Conservation (phyloP, 441 rosid genomes). For the Aleurites moluccanus region DNA sequence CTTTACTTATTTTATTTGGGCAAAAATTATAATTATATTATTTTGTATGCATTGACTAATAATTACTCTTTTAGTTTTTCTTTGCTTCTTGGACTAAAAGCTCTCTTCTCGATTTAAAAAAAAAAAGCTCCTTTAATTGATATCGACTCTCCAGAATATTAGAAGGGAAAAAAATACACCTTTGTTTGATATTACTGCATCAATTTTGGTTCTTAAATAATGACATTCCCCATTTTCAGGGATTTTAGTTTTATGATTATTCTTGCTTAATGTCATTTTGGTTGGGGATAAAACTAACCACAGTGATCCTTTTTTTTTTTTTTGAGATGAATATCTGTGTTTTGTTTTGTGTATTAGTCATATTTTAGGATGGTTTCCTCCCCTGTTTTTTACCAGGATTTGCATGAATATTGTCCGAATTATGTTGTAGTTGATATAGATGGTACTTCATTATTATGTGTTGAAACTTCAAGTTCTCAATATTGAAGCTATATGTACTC, state of each 20-base stretch:
- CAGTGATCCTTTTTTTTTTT: not conserved
- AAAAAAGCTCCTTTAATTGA: not conserved
- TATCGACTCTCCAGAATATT: not conserved
- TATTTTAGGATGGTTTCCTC: not conserved
- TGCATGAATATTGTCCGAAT: not conserved
- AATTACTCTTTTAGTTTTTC: not conserved
- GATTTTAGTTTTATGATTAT: not conserved
- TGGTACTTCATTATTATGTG: not conserved
- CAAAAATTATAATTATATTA: not conserved
- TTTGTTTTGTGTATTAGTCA: not conserved
- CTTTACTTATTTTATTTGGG: slow-evolving; percentile 18
- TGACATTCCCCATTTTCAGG: not conserved
- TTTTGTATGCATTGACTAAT: not conserved
- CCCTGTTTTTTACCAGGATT: not conserved
- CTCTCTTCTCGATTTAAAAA: too few relatives aligned
- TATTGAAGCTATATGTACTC: slow-evolving; percentile 1
- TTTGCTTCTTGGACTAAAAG: too few relatives aligned
- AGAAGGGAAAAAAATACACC: not conserved
- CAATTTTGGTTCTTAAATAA: not conserved
- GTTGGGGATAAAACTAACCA: not conserved
- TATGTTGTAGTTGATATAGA: not conserved
- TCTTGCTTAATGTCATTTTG: not conserved
- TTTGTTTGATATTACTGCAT: not conserved
- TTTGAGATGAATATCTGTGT: not conserved
- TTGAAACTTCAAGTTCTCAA: not conserved